Evolutionary conservation across 2,329 filamentous ascomycete species (phyloP), one percentile per base, ranked within the genome.

Genomic region (Periconia macrospinosa): DNA sequence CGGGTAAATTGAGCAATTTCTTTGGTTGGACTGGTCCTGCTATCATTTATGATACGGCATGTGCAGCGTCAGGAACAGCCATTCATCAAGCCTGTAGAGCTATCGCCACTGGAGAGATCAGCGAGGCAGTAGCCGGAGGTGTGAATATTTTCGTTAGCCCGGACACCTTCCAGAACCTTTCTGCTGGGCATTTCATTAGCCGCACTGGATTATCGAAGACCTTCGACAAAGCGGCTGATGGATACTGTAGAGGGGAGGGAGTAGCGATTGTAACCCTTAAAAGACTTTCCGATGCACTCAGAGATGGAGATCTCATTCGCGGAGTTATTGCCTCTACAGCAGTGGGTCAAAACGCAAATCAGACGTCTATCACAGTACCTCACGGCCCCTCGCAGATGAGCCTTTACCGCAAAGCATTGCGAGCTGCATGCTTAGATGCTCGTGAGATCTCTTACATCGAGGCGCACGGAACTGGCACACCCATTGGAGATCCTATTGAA

Each of bases 241-340:
- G 82, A 6, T 85, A 84, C 56, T 83, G 80, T 54, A 76, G 82
- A 14, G 80, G 71, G 2, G 82, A 85, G 48, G 81, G 75, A 8
- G 72, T 77, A 30, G 81, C 74, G 8, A 15, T 53, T 3, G 69
- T 84, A 3, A 71, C 83, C 2, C 56, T 84, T 18, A 84, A 84
- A 62, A 66, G 73, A 8, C 63, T 83, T 2, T 69, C 76, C 8
- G 74, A 79, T 60, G 83, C 83, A 1, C 49, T 78, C 17, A 72
- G 72, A 1, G 81, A 84, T 45, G 78, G 78, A 1, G 82, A 67
- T 56, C 67, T 69, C 7, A 77, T 84, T 35, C 54, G 77, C 0
- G 81, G 71, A 5, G 72, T 80, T 0, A 76, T 83, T 41, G 58
- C 60, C 9, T 48, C 46, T 10, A 42, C 58, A 2, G 58, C 52